Conservation (phyloP, 2,329 filamentous ascomycete species). For the Malbranchea zuffiana region DNA sequence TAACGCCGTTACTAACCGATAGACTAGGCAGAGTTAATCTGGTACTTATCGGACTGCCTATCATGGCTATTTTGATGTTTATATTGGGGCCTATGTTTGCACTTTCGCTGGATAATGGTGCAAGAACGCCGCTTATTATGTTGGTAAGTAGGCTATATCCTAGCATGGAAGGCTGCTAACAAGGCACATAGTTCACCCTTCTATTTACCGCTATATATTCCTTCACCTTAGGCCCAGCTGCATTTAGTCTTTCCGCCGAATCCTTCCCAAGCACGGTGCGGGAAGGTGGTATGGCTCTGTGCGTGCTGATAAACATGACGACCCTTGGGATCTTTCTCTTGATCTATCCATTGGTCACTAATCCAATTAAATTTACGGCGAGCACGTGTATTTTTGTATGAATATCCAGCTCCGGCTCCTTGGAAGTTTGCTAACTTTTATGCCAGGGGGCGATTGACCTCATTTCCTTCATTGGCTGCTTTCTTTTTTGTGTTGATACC, state of each 20-base stretch:
- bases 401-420: not conserved
- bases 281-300: conserved; percentile 9
- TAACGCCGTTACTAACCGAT: conserved; percentile 8
- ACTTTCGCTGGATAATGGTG: conserved; percentile 2
- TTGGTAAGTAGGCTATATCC: not conserved
- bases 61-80: conserved; percentile 9
- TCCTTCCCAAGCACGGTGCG: conserved; percentile 9
- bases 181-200: conserved; percentile 4
- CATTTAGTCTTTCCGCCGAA: conserved; percentile 9
- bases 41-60: conserved; percentile 7
- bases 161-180: not conserved
- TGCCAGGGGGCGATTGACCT: conserved; percentile 8
- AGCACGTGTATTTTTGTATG: conserved; percentile 8
- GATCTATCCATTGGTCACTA: conserved; percentile 6
- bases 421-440: conserved; percentile 1
- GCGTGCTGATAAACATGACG: conserved; percentile 10
- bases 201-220: conserved; percentile 9
- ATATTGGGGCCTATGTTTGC: conserved; percentile 8
- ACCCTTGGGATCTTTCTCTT: conserved; percentile 10
- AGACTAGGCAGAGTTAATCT: conserved; percentile 6
- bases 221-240: conserved; percentile 7
- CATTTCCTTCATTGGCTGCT: conserved; percentile 7
- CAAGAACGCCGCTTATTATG: conserved; percentile 4
- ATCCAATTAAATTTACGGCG: conserved; percentile 7
- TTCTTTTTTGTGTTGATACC: conserved; percentile 9